Percentiles rank a stretch among this genome's conserved stretches.
Evolutionary conservation across 345 rosid genomes (phyloP).

Genomic region (Populus tremula): DNA sequence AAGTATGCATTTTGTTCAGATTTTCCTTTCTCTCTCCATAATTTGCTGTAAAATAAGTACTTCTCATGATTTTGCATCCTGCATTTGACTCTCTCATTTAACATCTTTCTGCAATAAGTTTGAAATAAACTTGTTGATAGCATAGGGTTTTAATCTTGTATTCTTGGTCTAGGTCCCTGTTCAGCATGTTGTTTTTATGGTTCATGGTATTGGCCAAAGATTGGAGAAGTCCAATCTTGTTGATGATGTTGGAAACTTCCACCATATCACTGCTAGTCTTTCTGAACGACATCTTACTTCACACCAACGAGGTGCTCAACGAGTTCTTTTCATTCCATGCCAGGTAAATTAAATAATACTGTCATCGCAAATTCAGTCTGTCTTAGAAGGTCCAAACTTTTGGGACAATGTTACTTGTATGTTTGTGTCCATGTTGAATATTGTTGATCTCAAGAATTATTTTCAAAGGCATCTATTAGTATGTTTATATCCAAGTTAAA

Average conservation of each 20-base stretch:
- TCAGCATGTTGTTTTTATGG: slow-evolving; percentile 93
- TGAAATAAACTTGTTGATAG: neutral
- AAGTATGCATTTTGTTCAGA: neutral
- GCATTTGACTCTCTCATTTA: neutral
- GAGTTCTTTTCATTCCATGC: slow-evolving; percentile 93
- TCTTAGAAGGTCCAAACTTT: neutral
- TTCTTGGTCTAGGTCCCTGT: slow-evolving; percentile 77
- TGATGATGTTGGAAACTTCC: slow-evolving; percentile 87
- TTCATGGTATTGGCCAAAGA: slow-evolving; percentile 98
- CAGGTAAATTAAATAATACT: slow-evolving; percentile 49
- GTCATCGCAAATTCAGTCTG: neutral
- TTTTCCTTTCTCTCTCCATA: neutral
- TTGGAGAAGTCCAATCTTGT: slow-evolving; percentile 95
- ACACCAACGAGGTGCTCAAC: slow-evolving; percentile 65
- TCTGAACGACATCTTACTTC: slow-evolving; percentile 74
- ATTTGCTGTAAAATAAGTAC: neutral
- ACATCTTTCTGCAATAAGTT: neutral
- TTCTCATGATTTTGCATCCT: neutral
- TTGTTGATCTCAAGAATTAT: neutral
- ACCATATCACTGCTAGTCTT: slow-evolving; percentile 74
- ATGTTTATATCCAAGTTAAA: neutral
- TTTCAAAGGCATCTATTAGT: neutral
- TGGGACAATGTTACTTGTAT: neutral
- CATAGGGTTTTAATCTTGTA: slow-evolving; percentile 12
- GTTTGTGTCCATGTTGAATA: neutral